phyloP scores from a whole-genome alignment of 768 basidiomycete genomes.

The Pulveroboletus frians region DNA sequence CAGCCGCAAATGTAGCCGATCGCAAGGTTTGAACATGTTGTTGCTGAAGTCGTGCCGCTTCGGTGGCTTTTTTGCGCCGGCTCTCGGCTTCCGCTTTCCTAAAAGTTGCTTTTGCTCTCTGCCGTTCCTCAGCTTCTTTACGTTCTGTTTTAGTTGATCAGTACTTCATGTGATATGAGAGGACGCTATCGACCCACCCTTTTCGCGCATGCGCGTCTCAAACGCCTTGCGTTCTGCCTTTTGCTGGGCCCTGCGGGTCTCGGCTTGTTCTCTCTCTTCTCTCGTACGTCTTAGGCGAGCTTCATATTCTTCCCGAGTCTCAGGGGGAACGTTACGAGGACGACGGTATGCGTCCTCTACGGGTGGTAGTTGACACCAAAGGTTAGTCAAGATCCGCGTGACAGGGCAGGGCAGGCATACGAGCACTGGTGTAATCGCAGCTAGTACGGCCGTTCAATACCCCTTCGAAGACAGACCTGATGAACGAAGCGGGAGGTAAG shows the following conservation, averaged over 20 bases:
- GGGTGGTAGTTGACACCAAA: constrained; percentile 2
- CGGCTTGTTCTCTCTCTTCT: constrained; percentile 52
- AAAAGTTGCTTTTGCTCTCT: constrained; percentile 46
- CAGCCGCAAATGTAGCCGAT: constrained; percentile 61
- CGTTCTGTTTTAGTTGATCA: constrained; percentile 35
- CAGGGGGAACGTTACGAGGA: constrained; percentile 23
- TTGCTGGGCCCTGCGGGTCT: constrained; percentile 43
- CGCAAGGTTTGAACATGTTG: constrained; percentile 51
- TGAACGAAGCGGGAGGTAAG: constrained; percentile 3
- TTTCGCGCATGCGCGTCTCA: constrained; percentile 44
- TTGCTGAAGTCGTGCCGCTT: constrained; percentile 42
- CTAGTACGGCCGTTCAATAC: constrained; percentile 36
- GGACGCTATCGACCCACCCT: constrained; percentile 34
- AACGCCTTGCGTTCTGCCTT: constrained; percentile 44
- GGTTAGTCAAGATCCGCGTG: constrained; percentile 7
- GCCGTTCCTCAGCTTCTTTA: constrained; percentile 50
- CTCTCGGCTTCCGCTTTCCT: constrained; percentile 55
- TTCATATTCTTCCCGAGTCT: constrained; percentile 49
- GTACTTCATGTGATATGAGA: constrained; percentile 3
- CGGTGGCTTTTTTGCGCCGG: constrained; percentile 42
- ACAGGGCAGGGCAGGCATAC: constrained; percentile 24
- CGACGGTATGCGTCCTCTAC: constrained; percentile 20
- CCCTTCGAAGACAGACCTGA: constrained; percentile 47
- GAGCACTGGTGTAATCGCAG: constrained; percentile 20
- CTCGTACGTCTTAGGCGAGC: constrained; percentile 45